Conservation (phyloP, 2,329 filamentous ascomycete species). For the Stenocarpella maydis region DNA sequence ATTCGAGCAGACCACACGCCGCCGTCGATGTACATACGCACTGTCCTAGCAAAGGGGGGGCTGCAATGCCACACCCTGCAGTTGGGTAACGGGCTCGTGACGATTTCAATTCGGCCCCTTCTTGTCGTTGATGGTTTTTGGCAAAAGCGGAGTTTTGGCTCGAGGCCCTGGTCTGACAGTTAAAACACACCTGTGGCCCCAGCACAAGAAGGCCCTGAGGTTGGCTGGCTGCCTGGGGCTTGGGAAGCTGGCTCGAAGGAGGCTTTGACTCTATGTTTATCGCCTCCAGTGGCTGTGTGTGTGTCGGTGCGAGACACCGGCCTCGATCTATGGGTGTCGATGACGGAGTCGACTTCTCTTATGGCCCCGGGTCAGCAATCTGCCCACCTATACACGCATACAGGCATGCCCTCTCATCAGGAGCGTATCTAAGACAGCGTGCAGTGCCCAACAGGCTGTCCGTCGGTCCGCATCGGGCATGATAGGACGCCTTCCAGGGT, state of each 20-base stretch:
- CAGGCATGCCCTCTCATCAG: no score
- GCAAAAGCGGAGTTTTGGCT: constrained; percentile 5
- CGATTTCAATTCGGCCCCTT: neutral
- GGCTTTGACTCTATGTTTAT: constrained; percentile 30
- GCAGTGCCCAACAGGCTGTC: neutral
- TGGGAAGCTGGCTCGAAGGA: constrained; percentile 7
- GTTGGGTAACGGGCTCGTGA: constrained; percentile 5
- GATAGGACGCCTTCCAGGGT: constrained; percentile 1
- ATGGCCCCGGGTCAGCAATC: neutral
- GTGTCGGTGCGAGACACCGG: constrained; percentile 11
- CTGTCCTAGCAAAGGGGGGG: neutral
- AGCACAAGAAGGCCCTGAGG: neutral
- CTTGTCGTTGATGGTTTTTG: constrained; percentile 11
- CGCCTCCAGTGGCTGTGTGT: constrained; percentile 17
- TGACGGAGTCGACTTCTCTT: neutral
- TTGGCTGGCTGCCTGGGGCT: neutral
- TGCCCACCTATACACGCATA: no score
- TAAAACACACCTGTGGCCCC: constrained; percentile 21
- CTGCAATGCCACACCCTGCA: constrained; percentile 13
- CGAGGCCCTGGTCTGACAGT: constrained; percentile 21
- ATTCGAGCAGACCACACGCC: constrained; percentile 4
- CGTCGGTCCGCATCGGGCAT: neutral
- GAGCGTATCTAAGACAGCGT: no score
- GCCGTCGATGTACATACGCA: neutral
- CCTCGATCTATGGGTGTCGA: neutral